phyloP scores from a whole-genome alignment of 805 yeast species.

The Tetrapisispora namnaoensis region DNA sequence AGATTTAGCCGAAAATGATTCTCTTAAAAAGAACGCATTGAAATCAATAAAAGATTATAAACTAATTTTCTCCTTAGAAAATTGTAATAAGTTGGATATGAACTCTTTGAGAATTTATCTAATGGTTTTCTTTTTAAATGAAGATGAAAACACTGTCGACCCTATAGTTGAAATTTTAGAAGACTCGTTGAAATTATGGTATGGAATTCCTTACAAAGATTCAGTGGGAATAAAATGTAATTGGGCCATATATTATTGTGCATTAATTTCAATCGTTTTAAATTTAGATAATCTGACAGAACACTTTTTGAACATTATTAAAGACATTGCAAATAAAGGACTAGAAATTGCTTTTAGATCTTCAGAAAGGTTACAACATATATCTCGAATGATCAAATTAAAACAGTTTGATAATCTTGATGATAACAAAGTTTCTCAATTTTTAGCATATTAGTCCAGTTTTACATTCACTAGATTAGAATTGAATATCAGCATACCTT shows the following conservation, averaged over 20 bases:
- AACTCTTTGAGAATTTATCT: slow-evolving; percentile 4
- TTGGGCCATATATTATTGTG: slow-evolving; percentile 7
- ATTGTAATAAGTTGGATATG: slow-evolving; percentile 2
- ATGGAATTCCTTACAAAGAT: slow-evolving; percentile 5
- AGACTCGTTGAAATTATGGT: slow-evolving; percentile 5
- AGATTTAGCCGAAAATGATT: neutral
- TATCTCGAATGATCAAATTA: neutral
- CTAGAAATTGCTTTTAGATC: slow-evolving; percentile 4
- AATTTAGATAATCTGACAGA: slow-evolving; percentile 1
- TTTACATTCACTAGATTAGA: too few species aligned
- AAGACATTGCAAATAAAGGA: slow-evolving; percentile 3
- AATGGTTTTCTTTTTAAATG: slow-evolving; percentile 5
- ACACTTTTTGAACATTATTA: slow-evolving; percentile 4
- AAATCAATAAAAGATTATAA: slow-evolving; percentile 3
- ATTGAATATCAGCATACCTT: neutral
- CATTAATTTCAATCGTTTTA: slow-evolving; percentile 3
- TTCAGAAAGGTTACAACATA: slow-evolving; percentile 2
- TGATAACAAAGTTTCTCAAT: neutral
- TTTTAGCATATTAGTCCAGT: neutral
- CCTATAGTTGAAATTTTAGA: slow-evolving; percentile 2
- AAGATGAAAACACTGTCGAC: neutral
- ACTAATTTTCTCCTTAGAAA: slow-evolving; percentile 6
- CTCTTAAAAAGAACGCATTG: neutral
- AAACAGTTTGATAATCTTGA: neutral
- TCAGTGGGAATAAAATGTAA: slow-evolving; percentile 3